Base-by-base conservation (phyloP, 768 basidiomycete genomes). In the Mycena galopus region DNA sequence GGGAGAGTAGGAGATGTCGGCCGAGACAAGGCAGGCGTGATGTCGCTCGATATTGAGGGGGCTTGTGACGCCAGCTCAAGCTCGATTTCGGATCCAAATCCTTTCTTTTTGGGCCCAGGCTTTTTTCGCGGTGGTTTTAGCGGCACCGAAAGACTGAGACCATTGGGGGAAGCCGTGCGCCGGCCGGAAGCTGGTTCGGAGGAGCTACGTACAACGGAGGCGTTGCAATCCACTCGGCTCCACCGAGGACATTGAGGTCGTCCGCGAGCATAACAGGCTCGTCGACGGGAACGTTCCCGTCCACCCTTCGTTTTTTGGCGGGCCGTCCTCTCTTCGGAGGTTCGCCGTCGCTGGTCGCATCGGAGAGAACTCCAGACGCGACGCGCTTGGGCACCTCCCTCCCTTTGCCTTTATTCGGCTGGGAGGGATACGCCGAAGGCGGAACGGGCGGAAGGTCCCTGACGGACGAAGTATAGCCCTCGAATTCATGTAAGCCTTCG, bases 11-110 rank as follows among this genome's bases (percentile, higher is more conserved):
- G 94, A 14, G 93, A 94, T 53, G 88, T 81, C 29, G 92, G 92
- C n/a, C 92, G 85, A 8, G 94, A 95, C 60, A 88, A 86, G 14
- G 84, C 84, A 23, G 94, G 93, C 9, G 94, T 93, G 16, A 86
- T 84, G 82, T 94, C 94, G n/a, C 92, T 91, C 29, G 90, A 86
- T 32, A 89, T 82, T 23, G 90, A 88, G 51, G 89, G 84, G 23
- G 92, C 89, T 69, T 85, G 83, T 62, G 87, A 88, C 47, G 83
- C 86, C 69, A 87, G 77, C 76, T 80, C 86, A 76, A 80, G 86
- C 80, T 83, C 89, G 21, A 88, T 82, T 72, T 92, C 92, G 33
- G 86, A 82, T 39, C 85, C 84, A 57, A 85, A 78, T 53, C 89
- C 90, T 76, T 89, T 94, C 84, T 89, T 93, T 79, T 86, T 87